A percentile compares a stretch with the other conserved stretches of the same genome.
These are phyloP conservation scores for Uronychia binucleata DNA, from an alignment of 73 alveolate genomes.

Conservation along the genomic window DNA sequence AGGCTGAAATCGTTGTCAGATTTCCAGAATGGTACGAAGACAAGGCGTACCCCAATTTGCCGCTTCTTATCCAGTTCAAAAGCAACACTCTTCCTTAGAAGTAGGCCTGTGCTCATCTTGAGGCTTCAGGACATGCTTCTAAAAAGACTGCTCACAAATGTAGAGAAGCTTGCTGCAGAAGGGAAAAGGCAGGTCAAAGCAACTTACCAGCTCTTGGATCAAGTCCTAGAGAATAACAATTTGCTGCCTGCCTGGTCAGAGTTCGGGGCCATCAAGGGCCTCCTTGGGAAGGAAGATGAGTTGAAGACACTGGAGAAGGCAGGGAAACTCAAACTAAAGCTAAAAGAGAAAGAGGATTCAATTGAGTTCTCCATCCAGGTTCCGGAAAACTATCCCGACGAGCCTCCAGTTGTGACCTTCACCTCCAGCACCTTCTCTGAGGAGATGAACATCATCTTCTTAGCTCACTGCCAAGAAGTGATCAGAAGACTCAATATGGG, in stretches of 20 bases:
- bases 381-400: conserved; percentile 8
- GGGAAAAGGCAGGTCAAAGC: background rate
- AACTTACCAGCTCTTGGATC: background rate
- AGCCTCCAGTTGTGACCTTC: background rate
- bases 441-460: background rate
- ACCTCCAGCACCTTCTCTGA: background rate
- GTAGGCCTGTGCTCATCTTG: background rate
- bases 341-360: background rate
- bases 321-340: conserved; percentile 4
- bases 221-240: conserved; percentile 13
- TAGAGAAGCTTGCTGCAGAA: background rate
- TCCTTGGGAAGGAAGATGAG: background rate
- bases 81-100: background rate
- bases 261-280: background rate
- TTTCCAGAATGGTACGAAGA: background rate
- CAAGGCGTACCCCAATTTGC: background rate
- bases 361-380: background rate
- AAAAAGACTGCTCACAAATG: background rate
- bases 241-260: conserved; percentile 6
- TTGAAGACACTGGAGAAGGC: conserved; percentile 7
- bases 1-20: background rate
- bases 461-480: background rate
- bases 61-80: background rate
- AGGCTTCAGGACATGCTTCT: background rate
- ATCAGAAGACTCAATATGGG: background rate